These are phyloP conservation scores for Cyclostephanos invisitatus DNA, from an alignment of 108 stramenopile genomes.

Conservation along the genomic window DNA sequence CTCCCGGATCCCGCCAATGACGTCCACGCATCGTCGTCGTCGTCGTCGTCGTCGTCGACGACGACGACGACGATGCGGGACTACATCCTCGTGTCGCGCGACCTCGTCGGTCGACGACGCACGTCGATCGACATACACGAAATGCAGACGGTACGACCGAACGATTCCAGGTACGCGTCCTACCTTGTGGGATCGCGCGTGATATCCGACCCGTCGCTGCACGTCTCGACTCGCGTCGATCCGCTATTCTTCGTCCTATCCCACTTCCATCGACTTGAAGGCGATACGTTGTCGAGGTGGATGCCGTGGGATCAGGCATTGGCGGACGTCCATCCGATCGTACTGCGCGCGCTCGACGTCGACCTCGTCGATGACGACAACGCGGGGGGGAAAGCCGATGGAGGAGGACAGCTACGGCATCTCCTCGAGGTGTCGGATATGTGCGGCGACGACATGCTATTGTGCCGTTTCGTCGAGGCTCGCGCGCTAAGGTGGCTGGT, in stretches of 20 bases:
- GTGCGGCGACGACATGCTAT: slow-evolving; percentile 56
- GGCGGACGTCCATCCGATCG: slow-evolving; percentile 29
- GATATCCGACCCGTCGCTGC: slow-evolving; percentile 55
- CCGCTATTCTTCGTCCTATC: slow-evolving; percentile 63
- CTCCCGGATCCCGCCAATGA: slow-evolving; percentile 25
- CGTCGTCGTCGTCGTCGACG: too few species aligned
- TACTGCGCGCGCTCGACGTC: slow-evolving; percentile 39
- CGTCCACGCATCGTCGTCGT: too few species aligned
- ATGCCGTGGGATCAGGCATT: slow-evolving; percentile 68
- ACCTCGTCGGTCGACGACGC: background rate
- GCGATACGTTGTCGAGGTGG: slow-evolving; percentile 46
- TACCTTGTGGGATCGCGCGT: slow-evolving; percentile 63
- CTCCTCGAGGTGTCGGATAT: slow-evolving; percentile 51
- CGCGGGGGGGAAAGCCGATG: too few species aligned
- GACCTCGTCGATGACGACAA: too few species aligned
- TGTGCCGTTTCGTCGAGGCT: slow-evolving; percentile 56
- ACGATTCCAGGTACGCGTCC: slow-evolving; percentile 53
- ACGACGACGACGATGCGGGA: slow-evolving; percentile 10
- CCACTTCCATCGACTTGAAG: slow-evolving; percentile 20
- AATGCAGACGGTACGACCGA: slow-evolving; percentile 47
- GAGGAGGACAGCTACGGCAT: slow-evolving; percentile 62
- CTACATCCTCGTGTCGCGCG: slow-evolving; percentile 33
- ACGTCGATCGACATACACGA: slow-evolving; percentile 45
- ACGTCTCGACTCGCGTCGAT: slow-evolving; percentile 62
- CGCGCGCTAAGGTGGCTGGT: slow-evolving; percentile 57